Evolutionary conservation across 2,329 filamentous ascomycete species (phyloP).

Genomic region (Arthrobotrys sinensis): DNA sequence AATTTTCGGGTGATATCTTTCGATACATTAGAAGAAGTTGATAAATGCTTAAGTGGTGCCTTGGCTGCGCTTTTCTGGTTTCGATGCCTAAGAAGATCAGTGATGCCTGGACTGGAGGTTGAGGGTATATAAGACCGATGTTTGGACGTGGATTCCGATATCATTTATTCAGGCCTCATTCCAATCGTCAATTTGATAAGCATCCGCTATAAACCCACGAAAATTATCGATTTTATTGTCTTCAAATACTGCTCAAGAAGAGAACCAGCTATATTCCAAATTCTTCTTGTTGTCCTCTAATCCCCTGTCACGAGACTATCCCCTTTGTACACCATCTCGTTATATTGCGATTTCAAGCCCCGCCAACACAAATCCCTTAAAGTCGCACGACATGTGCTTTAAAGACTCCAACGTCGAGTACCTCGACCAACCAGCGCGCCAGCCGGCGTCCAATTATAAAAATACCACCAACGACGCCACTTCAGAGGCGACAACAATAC

Average conservation of each 20-base stretch:
- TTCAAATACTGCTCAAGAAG: neutral
- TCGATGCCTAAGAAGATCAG: too few relatives aligned
- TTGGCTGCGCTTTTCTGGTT: too few relatives aligned
- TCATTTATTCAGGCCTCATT: neutral
- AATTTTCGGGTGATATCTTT: too few relatives aligned
- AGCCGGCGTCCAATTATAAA: neutral
- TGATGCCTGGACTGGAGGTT: neutral
- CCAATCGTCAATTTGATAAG: neutral
- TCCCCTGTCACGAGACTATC: neutral
- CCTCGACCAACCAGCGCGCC: conserved; percentile 23
- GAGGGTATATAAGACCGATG: conserved; percentile 14
- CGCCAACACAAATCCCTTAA: neutral
- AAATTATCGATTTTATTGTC: too few relatives aligned
- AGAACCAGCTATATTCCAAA: neutral
- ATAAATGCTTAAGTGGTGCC: too few relatives aligned
- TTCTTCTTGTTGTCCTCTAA: neutral
- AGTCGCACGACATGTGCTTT: conserved; percentile 26
- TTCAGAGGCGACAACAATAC: conserved; percentile 1
- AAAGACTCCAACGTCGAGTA: conserved; percentile 30
- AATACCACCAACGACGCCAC: neutral
- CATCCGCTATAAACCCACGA: too few relatives aligned
- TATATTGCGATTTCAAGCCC: neutral
- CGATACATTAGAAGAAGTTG: neutral
- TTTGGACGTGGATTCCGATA: neutral
- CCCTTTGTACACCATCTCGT: neutral